Evolutionary conservation across 257 asterid genomes (phyloP).

Genomic region (Nicotiana tomentosiformis): DNA sequence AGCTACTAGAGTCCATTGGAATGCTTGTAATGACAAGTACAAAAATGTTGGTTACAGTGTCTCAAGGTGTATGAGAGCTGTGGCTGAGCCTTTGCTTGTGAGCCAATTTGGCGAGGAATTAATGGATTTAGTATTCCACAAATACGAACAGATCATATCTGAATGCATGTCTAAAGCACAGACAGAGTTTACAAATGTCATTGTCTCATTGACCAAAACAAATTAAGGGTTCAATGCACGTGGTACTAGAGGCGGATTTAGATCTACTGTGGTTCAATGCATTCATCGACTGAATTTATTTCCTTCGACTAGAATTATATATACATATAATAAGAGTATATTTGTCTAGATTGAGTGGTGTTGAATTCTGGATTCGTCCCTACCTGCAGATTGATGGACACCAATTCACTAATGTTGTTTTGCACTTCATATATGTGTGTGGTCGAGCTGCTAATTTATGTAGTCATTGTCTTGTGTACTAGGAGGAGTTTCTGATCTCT

Average conservation of each 20-base stretch:
- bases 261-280: background rate
- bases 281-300: too few relatives aligned
- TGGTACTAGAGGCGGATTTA: accelerated
- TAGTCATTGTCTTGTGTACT: background rate
- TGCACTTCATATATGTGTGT: background rate
- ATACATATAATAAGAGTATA: too few relatives aligned
- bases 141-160: conserved; percentile 19
- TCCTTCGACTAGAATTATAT: too few relatives aligned
- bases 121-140: conserved; percentile 36
- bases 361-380: too few relatives aligned
- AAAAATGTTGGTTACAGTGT: conserved; percentile 33
- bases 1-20: conserved; percentile 42
- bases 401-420: too few relatives aligned
- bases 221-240: background rate
- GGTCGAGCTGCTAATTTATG: background rate
- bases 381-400: too few relatives aligned
- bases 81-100: conserved; percentile 52
- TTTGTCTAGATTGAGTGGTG: too few relatives aligned
- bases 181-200: conserved; percentile 16
- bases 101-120: conserved; percentile 43
- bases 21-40: conserved; percentile 15
- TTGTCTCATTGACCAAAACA: conserved; percentile 3
- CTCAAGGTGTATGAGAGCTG: conserved; percentile 56
- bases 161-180: conserved; percentile 21
- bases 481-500: background rate